phyloP scores from a whole-genome alignment of 257 asterid species.

The Solanum rostratum region DNA sequence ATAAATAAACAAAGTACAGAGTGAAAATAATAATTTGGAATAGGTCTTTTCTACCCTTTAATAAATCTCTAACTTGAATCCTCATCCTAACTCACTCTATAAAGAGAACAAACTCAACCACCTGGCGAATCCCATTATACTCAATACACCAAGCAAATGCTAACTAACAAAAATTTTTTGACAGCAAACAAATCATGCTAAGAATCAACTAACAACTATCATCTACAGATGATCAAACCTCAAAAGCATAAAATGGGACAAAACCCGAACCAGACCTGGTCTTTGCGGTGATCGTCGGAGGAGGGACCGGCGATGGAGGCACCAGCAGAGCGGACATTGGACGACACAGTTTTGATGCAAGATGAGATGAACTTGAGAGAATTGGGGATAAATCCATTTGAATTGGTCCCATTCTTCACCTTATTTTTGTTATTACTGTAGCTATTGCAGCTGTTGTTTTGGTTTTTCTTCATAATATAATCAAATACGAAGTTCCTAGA shows the following conservation, averaged over 20 bases:
- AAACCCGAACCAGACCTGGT: constrained; percentile 16
- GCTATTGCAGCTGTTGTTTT: constrained; percentile 7
- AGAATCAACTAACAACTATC: background rate
- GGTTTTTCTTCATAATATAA: constrained; percentile 38
- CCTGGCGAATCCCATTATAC: background rate
- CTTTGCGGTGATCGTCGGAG: constrained; percentile 31
- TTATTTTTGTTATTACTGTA: constrained; percentile 1
- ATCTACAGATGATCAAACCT: background rate
- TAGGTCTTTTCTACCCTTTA: background rate
- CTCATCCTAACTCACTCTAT: background rate
- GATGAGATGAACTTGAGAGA: constrained; percentile 41
- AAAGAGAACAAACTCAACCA: background rate
- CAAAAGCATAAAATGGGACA: background rate
- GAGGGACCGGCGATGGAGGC: constrained; percentile 34
- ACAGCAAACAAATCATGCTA: background rate
- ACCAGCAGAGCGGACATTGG: constrained; percentile 36
- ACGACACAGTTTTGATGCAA: constrained; percentile 38
- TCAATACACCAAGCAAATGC: background rate
- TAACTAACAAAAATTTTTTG: background rate
- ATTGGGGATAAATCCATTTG: constrained; percentile 29
- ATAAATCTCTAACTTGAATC: background rate
- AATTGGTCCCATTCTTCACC: constrained; percentile 17
- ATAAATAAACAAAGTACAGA: background rate
- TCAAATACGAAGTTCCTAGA: background rate
- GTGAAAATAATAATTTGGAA: background rate